Evolutionary conservation across 352 stramenopile species (phyloP).

Genomic region (Phytophthora pistaciae): DNA sequence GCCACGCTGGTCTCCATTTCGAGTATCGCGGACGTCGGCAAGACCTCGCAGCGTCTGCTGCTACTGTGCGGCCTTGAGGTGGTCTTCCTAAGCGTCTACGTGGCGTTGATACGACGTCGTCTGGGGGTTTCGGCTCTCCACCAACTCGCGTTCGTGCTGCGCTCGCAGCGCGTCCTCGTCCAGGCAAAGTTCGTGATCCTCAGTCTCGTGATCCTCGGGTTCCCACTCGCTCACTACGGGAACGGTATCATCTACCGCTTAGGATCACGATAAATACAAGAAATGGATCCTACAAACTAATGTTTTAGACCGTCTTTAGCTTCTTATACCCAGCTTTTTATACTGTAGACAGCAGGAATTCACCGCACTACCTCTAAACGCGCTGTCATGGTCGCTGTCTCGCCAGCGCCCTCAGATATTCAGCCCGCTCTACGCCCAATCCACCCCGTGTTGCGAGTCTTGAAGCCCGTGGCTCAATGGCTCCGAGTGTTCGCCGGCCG

Average conservation of each 20-base stretch:
- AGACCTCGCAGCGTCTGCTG: neutral
- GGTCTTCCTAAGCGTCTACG: slow-evolving; percentile 11
- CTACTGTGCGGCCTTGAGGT: slow-evolving; percentile 12
- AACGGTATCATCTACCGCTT: slow-evolving; percentile 22
- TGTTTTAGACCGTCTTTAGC: neutral
- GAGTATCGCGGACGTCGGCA: neutral
- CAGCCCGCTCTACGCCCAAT: neutral
- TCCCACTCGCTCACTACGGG: slow-evolving; percentile 23
- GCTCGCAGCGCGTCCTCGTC: slow-evolving; percentile 17
- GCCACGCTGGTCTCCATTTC: slow-evolving; percentile 8
- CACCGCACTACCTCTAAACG: too few relatives aligned
- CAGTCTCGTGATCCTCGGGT: slow-evolving; percentile 21
- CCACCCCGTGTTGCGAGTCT: neutral
- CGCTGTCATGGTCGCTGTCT: slow-evolving; percentile 22
- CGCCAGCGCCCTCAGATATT: slow-evolving; percentile 4
- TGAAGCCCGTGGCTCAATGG: neutral
- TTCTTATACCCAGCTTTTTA: neutral
- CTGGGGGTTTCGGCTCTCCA: neutral
- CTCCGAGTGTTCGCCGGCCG: neutral
- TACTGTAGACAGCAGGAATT: too few relatives aligned
- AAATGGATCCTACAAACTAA: neutral
- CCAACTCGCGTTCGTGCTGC: slow-evolving; percentile 29
- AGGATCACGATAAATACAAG: neutral
- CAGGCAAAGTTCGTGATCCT: slow-evolving; percentile 25
- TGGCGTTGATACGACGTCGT: slow-evolving; percentile 5